Conservation (phyloP, 352 stramenopile species). For the Pythium inflatum region DNA sequence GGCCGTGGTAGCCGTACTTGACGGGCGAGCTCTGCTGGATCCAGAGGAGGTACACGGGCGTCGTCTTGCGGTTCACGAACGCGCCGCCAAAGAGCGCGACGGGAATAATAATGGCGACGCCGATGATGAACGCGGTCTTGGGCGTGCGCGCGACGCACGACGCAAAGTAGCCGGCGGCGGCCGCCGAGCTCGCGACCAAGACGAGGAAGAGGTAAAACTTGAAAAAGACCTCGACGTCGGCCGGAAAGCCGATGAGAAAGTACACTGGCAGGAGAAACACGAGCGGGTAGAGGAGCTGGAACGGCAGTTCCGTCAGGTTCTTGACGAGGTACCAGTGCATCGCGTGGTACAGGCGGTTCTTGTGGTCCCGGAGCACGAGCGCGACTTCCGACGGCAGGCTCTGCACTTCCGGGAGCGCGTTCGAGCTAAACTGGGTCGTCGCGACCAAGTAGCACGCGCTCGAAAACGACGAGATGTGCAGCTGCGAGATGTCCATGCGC, state of each 20-base stretch:
- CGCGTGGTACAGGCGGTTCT: conserved; percentile 37
- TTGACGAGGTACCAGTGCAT: conserved; percentile 43
- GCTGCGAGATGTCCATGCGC: conserved; percentile 41
- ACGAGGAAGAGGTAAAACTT: conserved; percentile 39
- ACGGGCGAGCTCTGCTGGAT: conserved; percentile 41
- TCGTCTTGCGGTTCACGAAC: conserved; percentile 40
- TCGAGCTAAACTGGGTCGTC: conserved; percentile 23
- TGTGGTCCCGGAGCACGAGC: conserved; percentile 41
- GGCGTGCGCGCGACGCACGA: conserved; percentile 36
- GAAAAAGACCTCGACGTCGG: conserved; percentile 34
- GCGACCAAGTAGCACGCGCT: conserved; percentile 53
- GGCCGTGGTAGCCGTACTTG: conserved; percentile 42
- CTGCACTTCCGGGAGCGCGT: conserved; percentile 27
- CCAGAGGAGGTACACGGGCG: conserved; percentile 45
- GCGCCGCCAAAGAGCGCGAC: conserved; percentile 47
- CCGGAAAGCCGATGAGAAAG: conserved; percentile 44
- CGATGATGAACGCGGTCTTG: conserved; percentile 40
- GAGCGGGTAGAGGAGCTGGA: conserved; percentile 34
- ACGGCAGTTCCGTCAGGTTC: conserved; percentile 39
- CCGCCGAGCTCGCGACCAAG: conserved; percentile 22
- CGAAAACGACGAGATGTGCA: conserved; percentile 49
- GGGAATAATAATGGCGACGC: conserved; percentile 43
- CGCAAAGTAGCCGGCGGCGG: conserved; percentile 40
- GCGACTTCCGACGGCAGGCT: conserved; percentile 40
- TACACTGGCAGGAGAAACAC: conserved; percentile 44